A percentile compares a stretch with the other conserved stretches of the same genome.
These are phyloP conservation scores for Scleromitrula shiraiana DNA, from an alignment of 2,329 filamentous ascomycete species.

Conservation along the genomic window DNA sequence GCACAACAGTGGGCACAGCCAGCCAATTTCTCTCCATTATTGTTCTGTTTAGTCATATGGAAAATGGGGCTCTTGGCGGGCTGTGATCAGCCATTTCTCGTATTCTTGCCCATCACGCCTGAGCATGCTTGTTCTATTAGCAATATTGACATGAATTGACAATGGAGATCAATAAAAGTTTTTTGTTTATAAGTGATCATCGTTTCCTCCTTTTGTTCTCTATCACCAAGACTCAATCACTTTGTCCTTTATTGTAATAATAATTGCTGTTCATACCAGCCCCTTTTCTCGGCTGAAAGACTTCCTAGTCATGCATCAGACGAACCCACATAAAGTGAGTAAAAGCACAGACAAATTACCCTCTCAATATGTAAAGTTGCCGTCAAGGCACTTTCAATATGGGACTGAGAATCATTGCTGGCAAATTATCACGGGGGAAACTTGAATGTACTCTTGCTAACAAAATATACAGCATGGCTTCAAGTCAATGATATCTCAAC, in stretches of 20 bases:
- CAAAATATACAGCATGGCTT: not conserved
- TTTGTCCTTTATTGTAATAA: no score
- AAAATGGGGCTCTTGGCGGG: not conserved
- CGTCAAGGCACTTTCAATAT: no score
- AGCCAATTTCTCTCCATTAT: no score
- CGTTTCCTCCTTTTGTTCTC: not conserved
- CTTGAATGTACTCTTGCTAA: not conserved
- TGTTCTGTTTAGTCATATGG: not conserved
- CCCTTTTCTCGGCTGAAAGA: not conserved
- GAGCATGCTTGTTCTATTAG: not conserved
- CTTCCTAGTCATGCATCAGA: not conserved
- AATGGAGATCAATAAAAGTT: no score
- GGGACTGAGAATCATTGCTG: no score
- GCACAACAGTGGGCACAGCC: no score
- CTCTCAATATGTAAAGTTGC: no score
- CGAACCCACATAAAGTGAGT: not conserved
- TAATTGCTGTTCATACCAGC: no score
- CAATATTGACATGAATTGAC: no score
- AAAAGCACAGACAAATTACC: not conserved
- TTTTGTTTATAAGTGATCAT: not conserved
- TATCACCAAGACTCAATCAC: no score
- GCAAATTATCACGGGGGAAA: not conserved
- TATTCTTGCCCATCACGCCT: no score
- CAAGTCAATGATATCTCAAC: not conserved
- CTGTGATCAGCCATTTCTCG: not conserved